Evolutionary conservation across 2,329 filamentous ascomycete genomes (phyloP).

Genomic region (Sclerotiophoma versabilis): DNA sequence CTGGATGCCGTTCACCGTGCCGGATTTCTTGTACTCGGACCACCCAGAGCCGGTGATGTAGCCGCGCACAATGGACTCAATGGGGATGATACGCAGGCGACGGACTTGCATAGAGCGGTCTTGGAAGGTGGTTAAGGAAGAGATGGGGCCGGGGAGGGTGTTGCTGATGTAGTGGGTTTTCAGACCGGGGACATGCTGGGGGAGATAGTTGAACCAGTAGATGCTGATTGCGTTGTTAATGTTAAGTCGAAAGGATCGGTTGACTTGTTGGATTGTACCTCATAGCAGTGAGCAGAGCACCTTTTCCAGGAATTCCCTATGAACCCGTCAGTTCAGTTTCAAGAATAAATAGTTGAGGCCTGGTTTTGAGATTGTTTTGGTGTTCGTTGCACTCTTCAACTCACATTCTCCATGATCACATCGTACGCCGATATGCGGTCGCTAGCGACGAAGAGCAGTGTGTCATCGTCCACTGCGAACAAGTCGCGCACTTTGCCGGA

Average conservation of each 20-base stretch:
- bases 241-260: not conserved
- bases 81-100: slow-evolving; percentile 74
- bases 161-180: slow-evolving; percentile 69
- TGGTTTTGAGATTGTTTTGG: not conserved
- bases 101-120: slow-evolving; percentile 80
- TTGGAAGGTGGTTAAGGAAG: slow-evolving; percentile 56
- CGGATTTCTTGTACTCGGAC: slow-evolving; percentile 75
- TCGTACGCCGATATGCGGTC: slow-evolving; percentile 97
- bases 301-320: slow-evolving; percentile 72
- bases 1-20: slow-evolving; percentile 80
- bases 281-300: slow-evolving; percentile 70
- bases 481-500: slow-evolving; percentile 82
- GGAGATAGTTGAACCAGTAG: slow-evolving; percentile 72
- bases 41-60: slow-evolving; percentile 89
- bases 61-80: slow-evolving; percentile 87
- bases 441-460: slow-evolving; percentile 81
- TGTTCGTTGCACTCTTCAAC: slow-evolving; percentile 21
- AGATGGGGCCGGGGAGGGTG: slow-evolving; percentile 57
- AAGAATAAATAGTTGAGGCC: not conserved
- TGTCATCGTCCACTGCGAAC: slow-evolving; percentile 73
- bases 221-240: slow-evolving; percentile 38
- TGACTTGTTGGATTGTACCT: slow-evolving; percentile 48
- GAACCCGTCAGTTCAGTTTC: not conserved
- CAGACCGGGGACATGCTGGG: slow-evolving; percentile 62
- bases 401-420: slow-evolving; percentile 82